phyloP scores from a whole-genome alignment of 305 asterid species.

The Solanum hybrid region DNA sequence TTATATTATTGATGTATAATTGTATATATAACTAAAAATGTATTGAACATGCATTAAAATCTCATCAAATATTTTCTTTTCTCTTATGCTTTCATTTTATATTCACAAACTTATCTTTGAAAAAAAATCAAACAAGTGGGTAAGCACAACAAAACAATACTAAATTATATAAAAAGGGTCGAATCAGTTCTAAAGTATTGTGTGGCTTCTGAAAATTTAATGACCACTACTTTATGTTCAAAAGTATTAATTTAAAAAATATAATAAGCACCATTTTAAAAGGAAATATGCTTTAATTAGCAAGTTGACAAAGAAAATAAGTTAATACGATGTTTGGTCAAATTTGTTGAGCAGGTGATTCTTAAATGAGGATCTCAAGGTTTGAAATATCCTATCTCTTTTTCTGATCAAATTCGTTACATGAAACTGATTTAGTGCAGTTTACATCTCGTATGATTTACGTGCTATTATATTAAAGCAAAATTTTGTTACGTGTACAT shows the following conservation, averaged over 20 bases:
- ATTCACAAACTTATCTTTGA: background rate
- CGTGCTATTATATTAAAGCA: background rate
- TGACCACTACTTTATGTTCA: background rate
- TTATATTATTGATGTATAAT: background rate
- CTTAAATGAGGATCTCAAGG: too few species aligned
- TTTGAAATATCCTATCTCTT: too few species aligned
- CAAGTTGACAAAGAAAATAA: background rate
- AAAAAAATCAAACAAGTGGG: background rate
- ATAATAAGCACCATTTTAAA: background rate
- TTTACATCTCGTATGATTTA: background rate
- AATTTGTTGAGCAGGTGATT: background rate
- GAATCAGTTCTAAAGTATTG: background rate
- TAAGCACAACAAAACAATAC: background rate
- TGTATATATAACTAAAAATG: background rate
- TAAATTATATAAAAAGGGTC: background rate
- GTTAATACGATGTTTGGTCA: background rate
- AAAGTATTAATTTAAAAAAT: background rate
- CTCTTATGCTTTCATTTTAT: background rate
- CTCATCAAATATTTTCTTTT: background rate
- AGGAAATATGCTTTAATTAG: background rate
- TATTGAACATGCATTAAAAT: background rate
- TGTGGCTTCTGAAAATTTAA: background rate
- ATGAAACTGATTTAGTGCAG: background rate
- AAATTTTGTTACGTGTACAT: background rate
- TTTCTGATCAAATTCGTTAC: background rate